Base-by-base conservation (phyloP, 2,329 filamentous ascomycete genomes). In the Penicillium sp. region DNA sequence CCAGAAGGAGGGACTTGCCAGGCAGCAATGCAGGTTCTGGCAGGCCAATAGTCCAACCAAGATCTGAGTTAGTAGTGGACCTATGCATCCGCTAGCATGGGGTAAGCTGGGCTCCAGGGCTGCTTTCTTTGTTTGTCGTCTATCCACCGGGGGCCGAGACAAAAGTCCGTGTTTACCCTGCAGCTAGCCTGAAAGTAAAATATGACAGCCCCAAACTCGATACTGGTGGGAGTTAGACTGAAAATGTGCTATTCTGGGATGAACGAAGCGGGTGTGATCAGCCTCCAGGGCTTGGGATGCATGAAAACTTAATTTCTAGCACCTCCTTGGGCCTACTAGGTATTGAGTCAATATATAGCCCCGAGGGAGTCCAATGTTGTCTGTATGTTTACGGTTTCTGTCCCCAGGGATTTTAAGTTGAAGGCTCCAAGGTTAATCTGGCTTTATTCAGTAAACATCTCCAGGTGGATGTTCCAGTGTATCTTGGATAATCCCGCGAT, bases 121-220 rank as follows among this genome's bases (percentile, higher is more conserved):
- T 13, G 34, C n/a, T 36, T 46, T 51, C 7, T 43, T 47, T 51
- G 36, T 55, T 46, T 18, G 42, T 47, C 47, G 52, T 55, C 52
- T 43, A 55, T 55, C 52, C 51, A 31, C 18, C 39, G 39, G 38
- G 18, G 48, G 50, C 50, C 43, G 43, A 47, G 52, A 45, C 39
- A 54, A 39, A 40, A 40, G 31, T 54, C 9, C 45, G 40, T 49
- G 40, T 49, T 39, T 16, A 49, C 45, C 46, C 44, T 49, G 40
- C 46, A 44, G 49, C 49, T 36, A 47, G 11, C 38, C 22, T 16
- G 43, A 3, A 18, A 18, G 18, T 32, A 36, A 18, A 47, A 53
- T 18, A 16, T 53, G 6, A 47, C 50, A 53, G 27, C 36, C 38
- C 50, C 43, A 52, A 47, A n/a, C 24, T 13, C 32, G 27, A 27